A percentile compares a stretch with the other conserved stretches of the same genome.
These are phyloP conservation scores for Cercospora sojina DNA, from an alignment of 2,329 filamentous ascomycete genomes.

Conservation along the genomic window DNA sequence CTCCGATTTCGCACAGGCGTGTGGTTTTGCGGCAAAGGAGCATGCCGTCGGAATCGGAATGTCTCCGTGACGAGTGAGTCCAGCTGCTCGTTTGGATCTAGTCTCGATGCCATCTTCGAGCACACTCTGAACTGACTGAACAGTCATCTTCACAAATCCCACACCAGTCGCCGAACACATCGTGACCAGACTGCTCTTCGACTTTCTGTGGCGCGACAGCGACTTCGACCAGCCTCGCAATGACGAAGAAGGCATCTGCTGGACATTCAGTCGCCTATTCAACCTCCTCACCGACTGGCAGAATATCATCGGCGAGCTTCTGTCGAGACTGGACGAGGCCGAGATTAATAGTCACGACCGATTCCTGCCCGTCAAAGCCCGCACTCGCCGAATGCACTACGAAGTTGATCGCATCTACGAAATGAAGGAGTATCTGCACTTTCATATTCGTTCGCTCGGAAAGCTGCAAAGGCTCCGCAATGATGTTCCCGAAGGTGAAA, in stretches of 20 bases:
- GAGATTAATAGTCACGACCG: constrained; percentile 38
- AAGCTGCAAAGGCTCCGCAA: constrained; percentile 39
- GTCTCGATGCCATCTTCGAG: neutral
- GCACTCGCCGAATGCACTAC: constrained; percentile 36
- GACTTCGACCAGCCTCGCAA: constrained; percentile 36
- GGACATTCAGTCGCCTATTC: constrained; percentile 39
- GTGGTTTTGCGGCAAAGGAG: constrained; percentile 39
- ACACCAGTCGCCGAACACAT: constrained; percentile 36
- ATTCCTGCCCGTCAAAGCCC: constrained; percentile 38
- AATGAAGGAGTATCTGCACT: constrained; percentile 39
- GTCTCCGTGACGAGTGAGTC: constrained; percentile 30
- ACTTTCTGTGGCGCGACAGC: constrained; percentile 35
- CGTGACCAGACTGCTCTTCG: constrained; percentile 37
- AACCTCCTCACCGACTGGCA: constrained; percentile 41
- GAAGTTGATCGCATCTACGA: constrained; percentile 41
- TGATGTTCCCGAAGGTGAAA: constrained; percentile 33
- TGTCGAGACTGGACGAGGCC: constrained; percentile 37
- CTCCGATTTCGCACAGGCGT: constrained; percentile 40
- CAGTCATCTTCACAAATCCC: constrained; percentile 38
- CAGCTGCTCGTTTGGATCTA: neutral
- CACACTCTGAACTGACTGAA: neutral
- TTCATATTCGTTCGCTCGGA: constrained; percentile 38
- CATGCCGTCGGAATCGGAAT: constrained; percentile 34
- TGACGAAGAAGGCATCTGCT: constrained; percentile 41
- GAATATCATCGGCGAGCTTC: constrained; percentile 40